Evolutionary conservation across 495 filamentous ascomycete species (phyloP).

Genomic region (Hypoxylon fuscum): DNA sequence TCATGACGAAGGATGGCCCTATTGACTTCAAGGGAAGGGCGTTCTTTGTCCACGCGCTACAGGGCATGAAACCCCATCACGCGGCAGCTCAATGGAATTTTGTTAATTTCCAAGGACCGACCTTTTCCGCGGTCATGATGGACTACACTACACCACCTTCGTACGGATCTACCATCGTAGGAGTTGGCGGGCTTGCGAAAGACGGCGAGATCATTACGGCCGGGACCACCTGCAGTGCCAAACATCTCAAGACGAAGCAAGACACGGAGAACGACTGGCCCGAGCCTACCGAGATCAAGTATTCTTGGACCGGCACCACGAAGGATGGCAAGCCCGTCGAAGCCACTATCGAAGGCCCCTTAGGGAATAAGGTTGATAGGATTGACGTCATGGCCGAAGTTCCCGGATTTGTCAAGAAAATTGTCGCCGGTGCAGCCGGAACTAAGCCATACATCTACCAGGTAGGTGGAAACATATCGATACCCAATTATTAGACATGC

Average conservation of each 20-base stretch:
- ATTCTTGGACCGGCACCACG: conserved; percentile 79
- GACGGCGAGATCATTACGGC: conserved; percentile 83
- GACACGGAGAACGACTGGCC: conserved; percentile 90
- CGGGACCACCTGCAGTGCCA: conserved; percentile 66
- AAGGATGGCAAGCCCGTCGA: conserved; percentile 76
- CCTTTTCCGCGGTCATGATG: conserved; percentile 90
- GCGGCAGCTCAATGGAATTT: conserved; percentile 96
- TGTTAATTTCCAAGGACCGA: conserved; percentile 86
- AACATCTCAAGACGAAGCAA: conserved; percentile 71
- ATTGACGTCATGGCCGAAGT: conserved; percentile 97
- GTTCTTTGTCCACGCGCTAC: conserved; percentile 81
- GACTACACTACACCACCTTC: conserved; percentile 95
- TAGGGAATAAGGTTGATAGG: conserved; percentile 79
- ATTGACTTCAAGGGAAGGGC: conserved; percentile 82
- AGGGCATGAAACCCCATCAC: conserved; percentile 99
- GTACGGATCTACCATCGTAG: conserved; percentile 88
- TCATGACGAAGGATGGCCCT: conserved; percentile 84
- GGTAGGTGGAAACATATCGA: conserved; percentile 60
- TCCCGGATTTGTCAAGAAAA: conserved; percentile 91
- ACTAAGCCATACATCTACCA: conserved; percentile 98
- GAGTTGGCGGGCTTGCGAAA: conserved; percentile 80
- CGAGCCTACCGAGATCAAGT: conserved; percentile 78
- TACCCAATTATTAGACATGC: not conserved
- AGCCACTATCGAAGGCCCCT: conserved; percentile 71
- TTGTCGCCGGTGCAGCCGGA: conserved; percentile 85